Evolutionary conservation across 2,329 filamentous ascomycete genomes (phyloP), one percentile per base, ranked within the genome.

Genomic region (Colletotrichum sp.): DNA sequence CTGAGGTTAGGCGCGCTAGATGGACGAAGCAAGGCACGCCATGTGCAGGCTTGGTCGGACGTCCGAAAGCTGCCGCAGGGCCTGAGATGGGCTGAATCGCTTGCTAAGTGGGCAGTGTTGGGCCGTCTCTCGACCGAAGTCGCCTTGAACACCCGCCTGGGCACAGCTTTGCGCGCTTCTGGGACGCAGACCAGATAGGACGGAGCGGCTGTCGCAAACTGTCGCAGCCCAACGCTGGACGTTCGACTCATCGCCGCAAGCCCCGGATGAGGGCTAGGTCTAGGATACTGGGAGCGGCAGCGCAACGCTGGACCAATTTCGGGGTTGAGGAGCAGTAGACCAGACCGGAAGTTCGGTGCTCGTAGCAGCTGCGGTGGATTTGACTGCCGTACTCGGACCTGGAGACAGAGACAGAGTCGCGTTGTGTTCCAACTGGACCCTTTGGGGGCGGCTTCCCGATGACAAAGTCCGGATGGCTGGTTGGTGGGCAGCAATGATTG

Each of bases 41-140:
- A 69, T 74, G n/a, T 52, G 70, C 70, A 69, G 74, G 74, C 34
- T 59, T 66, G 74, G 70, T 76, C 74, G 74, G 74, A 76, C 74
- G 74, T 76, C 74, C 74, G 74, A 73, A 52, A 44, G 69, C 64
- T 73, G 57, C 64, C 69, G 69, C 70, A 63, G 63, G 29, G 62
- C 49, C 68, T 39, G 61, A 29, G 61, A 27, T 66, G 34, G 44
- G 61, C 25, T 22, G 36, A 67, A 32, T 65, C 19, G 59, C 34
- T 69, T 68, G 32, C 22, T 36, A 63, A 30, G 25, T 62, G 52
- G 52, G 29, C 22, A 25, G 11, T 25, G n/a, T 6, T 49, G 36
- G 34, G 19, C 68, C 62, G 19, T 29, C 13, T 12, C 55, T 15
- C 55, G 22, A 15, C 9, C 19, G 29, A n/a, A 30, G 32, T 36